Percentiles rank a stretch among this genome's conserved stretches.
phyloP scores from a whole-genome alignment of 1,139 yeast genomes.

The Debaryomyces udenii region DNA sequence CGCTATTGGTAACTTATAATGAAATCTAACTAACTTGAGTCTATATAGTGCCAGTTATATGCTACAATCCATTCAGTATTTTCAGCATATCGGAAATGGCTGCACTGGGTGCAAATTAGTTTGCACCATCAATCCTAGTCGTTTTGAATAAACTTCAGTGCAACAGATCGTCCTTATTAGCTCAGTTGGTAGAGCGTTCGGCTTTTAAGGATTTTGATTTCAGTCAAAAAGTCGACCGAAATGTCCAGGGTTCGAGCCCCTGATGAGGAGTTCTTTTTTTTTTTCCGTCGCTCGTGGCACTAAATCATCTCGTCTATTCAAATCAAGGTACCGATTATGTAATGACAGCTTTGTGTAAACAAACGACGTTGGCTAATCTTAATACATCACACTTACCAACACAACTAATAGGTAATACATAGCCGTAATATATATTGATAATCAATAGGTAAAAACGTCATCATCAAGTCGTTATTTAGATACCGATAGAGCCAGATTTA shows the following conservation, averaged over 20 bases:
- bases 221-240: slow-evolving; percentile 14
- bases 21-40: no score
- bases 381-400: neutral
- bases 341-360: neutral
- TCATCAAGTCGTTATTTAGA: neutral
- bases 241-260: slow-evolving; percentile 15
- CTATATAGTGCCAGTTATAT: no score
- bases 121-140: neutral
- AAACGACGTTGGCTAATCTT: slow-evolving; percentile 2
- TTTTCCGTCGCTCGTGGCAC: no score
- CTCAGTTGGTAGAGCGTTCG: slow-evolving; percentile 15
- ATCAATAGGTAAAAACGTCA: neutral
- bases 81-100: no score
- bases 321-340: neutral
- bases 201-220: slow-evolving; percentile 13
- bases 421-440: neutral
- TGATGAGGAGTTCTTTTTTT: slow-evolving; percentile 12
- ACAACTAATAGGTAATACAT: neutral
- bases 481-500: neutral
- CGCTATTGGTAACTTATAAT: no score
- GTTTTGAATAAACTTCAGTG: neutral
- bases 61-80: no score
- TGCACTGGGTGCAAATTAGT: no score
- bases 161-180: slow-evolving; percentile 12
- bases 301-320: neutral